These are phyloP conservation scores for Helenozyma baotianmanensis DNA, from an alignment of 805 yeast genomes.

Conservation along the genomic window DNA sequence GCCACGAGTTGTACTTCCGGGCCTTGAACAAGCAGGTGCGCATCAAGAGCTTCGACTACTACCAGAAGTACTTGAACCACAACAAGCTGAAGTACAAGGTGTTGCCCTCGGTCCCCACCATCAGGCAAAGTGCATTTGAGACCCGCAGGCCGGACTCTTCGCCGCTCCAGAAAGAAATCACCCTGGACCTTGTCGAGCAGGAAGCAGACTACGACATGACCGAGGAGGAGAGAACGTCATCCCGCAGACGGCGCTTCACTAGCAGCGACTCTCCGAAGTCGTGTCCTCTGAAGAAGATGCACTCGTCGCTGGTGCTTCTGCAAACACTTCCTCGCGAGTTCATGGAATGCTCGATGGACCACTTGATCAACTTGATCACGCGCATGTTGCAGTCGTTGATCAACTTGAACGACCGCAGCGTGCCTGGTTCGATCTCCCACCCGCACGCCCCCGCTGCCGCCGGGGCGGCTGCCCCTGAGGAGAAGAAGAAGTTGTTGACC, in stretches of 20 bases:
- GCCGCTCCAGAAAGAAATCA: slow-evolving; percentile 3
- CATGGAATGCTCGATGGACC: slow-evolving; percentile 63
- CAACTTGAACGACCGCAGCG: slow-evolving; percentile 61
- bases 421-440: slow-evolving; percentile 28
- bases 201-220: neutral
- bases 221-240: slow-evolving; percentile 1
- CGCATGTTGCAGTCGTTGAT: slow-evolving; percentile 79
- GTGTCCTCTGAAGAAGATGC: slow-evolving; percentile 10
- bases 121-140: too few species aligned
- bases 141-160: neutral
- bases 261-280: slow-evolving; percentile 3
- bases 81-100: neutral
- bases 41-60: slow-evolving; percentile 11
- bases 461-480: slow-evolving; percentile 19
- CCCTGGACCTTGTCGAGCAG: neutral
- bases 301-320: slow-evolving; percentile 11
- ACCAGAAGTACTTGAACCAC: slow-evolving; percentile 11
- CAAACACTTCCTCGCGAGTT: slow-evolving; percentile 46
- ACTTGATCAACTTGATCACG: slow-evolving; percentile 65
- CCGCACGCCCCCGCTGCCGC: slow-evolving; percentile 19
- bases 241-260: slow-evolving; percentile 8
- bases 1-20: slow-evolving; percentile 10
- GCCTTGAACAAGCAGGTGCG: slow-evolving; percentile 10
- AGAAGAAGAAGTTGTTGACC: slow-evolving; percentile 45
- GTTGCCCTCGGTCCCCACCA: too few species aligned